Conservation (phyloP, 305 asterid species). For the Fraxinus paxiana region DNA sequence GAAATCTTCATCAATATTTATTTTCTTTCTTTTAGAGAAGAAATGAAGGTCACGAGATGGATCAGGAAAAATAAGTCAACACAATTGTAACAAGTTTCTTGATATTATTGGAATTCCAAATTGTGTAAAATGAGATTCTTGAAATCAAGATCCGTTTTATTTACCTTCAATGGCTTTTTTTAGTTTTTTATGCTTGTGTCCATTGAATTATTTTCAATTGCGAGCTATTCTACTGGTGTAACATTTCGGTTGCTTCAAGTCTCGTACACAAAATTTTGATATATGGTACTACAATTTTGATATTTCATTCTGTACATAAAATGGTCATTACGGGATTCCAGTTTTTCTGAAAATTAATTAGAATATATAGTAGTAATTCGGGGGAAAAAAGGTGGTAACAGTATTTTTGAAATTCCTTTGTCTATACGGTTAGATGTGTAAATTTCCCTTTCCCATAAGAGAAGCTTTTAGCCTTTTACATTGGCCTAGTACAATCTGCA, state of each 20-base stretch:
- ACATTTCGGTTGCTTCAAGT: no score
- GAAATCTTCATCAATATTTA: constrained; percentile 14
- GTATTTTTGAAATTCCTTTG: neutral
- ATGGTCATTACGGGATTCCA: no score
- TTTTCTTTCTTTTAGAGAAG: neutral
- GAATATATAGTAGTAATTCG: neutral
- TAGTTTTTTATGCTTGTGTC: neutral
- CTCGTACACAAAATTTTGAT: no score
- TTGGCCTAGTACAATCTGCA: neutral
- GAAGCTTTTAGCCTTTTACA: neutral
- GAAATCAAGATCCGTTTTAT: neutral
- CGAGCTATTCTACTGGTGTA: neutral
- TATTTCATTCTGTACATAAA: no score
- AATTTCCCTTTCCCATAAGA: neutral
- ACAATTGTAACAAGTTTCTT: constrained; percentile 17
- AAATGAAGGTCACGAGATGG: constrained; percentile 4
- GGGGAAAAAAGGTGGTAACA: neutral
- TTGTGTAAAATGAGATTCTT: constrained; percentile 7
- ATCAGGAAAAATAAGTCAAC: neutral
- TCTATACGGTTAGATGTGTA: neutral
- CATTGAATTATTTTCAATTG: neutral
- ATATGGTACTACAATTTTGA: no score
- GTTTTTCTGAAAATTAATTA: no score
- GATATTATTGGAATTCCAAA: constrained; percentile 8
- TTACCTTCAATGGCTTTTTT: neutral